Percentiles rank a stretch among this genome's conserved stretches.
These are phyloP conservation scores for Colletotrichum tofieldiae DNA, from an alignment of 2,329 filamentous ascomycete species.

Conservation along the genomic window DNA sequence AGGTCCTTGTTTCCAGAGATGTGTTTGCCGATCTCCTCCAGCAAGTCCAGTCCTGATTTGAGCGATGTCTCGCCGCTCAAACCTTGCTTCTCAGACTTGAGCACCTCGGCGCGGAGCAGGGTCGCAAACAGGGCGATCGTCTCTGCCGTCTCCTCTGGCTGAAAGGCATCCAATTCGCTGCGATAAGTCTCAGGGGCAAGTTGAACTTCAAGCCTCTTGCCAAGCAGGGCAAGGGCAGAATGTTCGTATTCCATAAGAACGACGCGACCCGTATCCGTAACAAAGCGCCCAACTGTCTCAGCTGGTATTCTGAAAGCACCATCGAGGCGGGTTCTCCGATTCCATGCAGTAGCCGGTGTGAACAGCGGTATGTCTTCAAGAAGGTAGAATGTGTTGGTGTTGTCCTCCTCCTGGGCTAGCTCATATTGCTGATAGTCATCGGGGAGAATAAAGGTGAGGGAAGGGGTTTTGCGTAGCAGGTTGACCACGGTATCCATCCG, in stretches of 20 bases:
- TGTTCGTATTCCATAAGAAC: slow-evolving; percentile 85
- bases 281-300: slow-evolving; percentile 79
- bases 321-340: slow-evolving; percentile 60
- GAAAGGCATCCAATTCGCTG: slow-evolving; percentile 67
- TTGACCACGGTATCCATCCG: slow-evolving; percentile 69
- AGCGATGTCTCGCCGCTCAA: slow-evolving; percentile 42
- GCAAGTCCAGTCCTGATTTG: slow-evolving; percentile 62
- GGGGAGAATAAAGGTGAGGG: slow-evolving; percentile 85
- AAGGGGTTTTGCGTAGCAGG: slow-evolving; percentile 78
- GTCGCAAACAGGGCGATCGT: slow-evolving; percentile 82
- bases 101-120: slow-evolving; percentile 71
- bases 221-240: slow-evolving; percentile 85
- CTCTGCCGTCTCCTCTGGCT: slow-evolving; percentile 77
- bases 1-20: slow-evolving; percentile 78
- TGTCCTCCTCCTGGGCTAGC: slow-evolving; percentile 87
- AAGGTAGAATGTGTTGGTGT: slow-evolving; percentile 83
- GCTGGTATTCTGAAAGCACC: slow-evolving; percentile 74
- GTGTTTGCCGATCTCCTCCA: slow-evolving; percentile 71
- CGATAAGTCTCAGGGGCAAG: slow-evolving; percentile 70
- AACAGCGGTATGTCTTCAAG: slow-evolving; percentile 77
- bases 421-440: slow-evolving; percentile 81
- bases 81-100: slow-evolving; percentile 51
- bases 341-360: slow-evolving; percentile 61
- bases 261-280: slow-evolving; percentile 83
- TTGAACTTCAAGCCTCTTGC: slow-evolving; percentile 80